Evolutionary conservation across 345 rosid genomes (phyloP).

Genomic region (Pugionium cornutum): DNA sequence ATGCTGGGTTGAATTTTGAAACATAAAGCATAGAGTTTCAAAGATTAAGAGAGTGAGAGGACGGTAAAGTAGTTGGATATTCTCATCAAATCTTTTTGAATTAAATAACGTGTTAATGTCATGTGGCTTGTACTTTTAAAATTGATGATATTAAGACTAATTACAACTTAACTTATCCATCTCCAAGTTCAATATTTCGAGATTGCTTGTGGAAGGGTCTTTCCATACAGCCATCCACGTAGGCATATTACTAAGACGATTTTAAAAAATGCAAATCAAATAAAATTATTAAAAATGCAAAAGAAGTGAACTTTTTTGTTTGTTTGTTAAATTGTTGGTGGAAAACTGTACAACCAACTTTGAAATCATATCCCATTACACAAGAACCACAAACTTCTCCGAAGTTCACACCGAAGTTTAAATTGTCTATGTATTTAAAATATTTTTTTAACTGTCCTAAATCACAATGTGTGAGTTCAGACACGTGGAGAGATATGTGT

Average conservation of each 20-base stretch:
- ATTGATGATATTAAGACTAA: constrained; percentile 19
- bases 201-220: constrained; percentile 33
- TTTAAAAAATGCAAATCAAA: neutral
- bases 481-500: constrained; percentile 28
- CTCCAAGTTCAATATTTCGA: neutral
- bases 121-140: constrained; percentile 24
- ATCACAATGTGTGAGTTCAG: constrained; percentile 23
- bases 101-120: constrained; percentile 37
- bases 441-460: neutral
- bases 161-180: constrained; percentile 6
- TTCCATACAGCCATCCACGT: constrained; percentile 33
- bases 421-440: constrained; percentile 12
- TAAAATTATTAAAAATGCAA: neutral
- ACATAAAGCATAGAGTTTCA: constrained; percentile 27
- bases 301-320: neutral
- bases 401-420: constrained; percentile 39
- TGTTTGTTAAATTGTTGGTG: constrained; percentile 42
- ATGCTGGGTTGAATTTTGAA: constrained; percentile 23
- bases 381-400: constrained; percentile 35
- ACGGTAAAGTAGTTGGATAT: constrained; percentile 46
- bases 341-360: constrained; percentile 42
- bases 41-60: constrained; percentile 49
- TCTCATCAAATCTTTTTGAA: constrained; percentile 16
- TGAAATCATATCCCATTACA: constrained; percentile 28
- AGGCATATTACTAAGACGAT: neutral